These are phyloP conservation scores for Ceratobasidium sp. DNA, from an alignment of 1,284 basidiomycete genomes.

Conservation along the genomic window DNA sequence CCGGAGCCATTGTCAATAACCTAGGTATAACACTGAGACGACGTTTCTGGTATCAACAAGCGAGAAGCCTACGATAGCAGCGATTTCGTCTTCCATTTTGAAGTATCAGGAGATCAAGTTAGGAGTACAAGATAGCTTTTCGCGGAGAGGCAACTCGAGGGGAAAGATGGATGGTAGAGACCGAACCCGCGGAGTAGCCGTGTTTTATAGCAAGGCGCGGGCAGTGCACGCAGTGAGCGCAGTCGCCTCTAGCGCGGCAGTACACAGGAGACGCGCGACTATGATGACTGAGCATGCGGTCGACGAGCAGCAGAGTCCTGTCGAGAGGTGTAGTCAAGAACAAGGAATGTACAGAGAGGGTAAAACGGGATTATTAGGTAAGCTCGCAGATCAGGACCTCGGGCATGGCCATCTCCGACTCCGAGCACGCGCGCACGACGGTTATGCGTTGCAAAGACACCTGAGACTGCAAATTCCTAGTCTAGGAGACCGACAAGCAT, in stretches of 20 bases:
- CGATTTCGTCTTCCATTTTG: conserved; percentile 49
- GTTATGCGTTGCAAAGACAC: not conserved
- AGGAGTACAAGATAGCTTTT: not conserved
- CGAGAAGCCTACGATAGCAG: conserved; percentile 47
- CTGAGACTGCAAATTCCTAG: too few relatives aligned
- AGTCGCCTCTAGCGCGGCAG: too few relatives aligned
- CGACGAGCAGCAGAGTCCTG: not conserved
- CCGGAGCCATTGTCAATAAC: conserved; percentile 61
- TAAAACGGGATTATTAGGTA: not conserved
- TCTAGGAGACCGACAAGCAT: too few relatives aligned
- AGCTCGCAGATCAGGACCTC: not conserved
- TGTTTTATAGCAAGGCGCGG: not conserved
- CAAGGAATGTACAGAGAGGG: too few relatives aligned
- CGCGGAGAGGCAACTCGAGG: not conserved
- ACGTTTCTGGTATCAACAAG: not conserved
- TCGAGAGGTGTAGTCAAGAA: not conserved
- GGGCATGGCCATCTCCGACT: not conserved
- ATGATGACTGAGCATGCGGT: conserved; percentile 12
- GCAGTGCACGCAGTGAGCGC: conserved; percentile 41
- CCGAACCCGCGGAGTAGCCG: not conserved
- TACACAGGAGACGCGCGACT: conserved; percentile 15
- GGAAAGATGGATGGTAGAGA: not conserved
- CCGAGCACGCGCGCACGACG: not conserved
- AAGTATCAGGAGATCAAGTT: conserved; percentile 18
- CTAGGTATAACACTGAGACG: conserved; percentile 44